Base-by-base conservation (phyloP, 2,329 filamentous ascomycete genomes). In the Aspergillus sp. region DNA sequence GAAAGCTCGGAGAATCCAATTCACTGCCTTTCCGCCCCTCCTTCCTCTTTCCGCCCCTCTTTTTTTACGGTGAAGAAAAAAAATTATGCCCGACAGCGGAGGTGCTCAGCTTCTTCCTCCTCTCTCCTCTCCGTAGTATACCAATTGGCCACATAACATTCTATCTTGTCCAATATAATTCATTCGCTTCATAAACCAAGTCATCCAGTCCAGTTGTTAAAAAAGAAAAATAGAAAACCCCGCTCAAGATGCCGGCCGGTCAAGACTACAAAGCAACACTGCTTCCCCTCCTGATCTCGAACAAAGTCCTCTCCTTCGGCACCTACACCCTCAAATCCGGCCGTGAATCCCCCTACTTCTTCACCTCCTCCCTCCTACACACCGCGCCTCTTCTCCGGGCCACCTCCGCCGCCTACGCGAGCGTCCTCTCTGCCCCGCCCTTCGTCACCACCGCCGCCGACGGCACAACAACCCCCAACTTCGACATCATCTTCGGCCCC, bases 281-380 rank as follows among this genome's bases (percentile, higher is more conserved):
- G 47, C 58, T 68, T 11, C 63, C 64, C 58, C 63, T 65, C 43
- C 62, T 64, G 52, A 65, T 68, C 51, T 67, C 65, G 34, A 65
- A 65, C 57, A 68, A 68, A 52, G 66, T 68, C 48, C 63, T 68
- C n/a, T 66, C 63, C 41, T 68, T 68, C 11, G 66, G 66, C 50
- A 60, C 63, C 46, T 68, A 64, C 57, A 61, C 90, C 70, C 87
- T 99, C 74, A 99, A 99, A 82, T 97, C 93, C 57, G 91, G 92
- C 79, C 91, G 94, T 72, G 75, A 79, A 71, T 97, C 93, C 13
- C 95, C 95, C 47, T 98, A 98, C 85, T 98, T 98, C 84, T 96
- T 98, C 88, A 97, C 97, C 79, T 93, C 93, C 51, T 93, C 93
- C 63, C 87, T 91, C 71, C 96, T 98, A 80, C 92, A 95, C 83